Evolutionary conservation across 306 rosid species (phyloP).

Genomic region (Acmispon strigosus): DNA sequence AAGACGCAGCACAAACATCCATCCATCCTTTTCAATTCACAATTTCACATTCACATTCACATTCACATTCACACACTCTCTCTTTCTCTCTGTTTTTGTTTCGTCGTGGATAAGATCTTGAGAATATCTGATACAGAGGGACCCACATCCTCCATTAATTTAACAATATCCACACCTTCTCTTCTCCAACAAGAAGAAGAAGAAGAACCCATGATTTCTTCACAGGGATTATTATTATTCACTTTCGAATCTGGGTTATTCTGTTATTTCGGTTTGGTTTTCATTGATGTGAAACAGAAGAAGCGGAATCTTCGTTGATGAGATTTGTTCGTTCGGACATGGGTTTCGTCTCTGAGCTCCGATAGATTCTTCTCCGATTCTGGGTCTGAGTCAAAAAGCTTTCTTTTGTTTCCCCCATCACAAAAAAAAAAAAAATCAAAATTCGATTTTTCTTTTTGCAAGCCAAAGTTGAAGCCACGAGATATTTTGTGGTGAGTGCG

Average conservation of each 20-base stretch:
- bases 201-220: background rate
- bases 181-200: background rate
- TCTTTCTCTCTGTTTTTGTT: background rate
- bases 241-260: background rate
- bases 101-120: conserved; percentile 44
- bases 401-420: background rate
- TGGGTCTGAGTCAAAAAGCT: conserved; percentile 18
- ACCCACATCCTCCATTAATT: conserved; percentile 27
- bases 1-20: background rate
- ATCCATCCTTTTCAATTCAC: conserved; percentile 6
- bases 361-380: background rate
- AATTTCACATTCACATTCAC: too few relatives aligned
- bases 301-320: background rate
- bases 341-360: conserved; percentile 10
- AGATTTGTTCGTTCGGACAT: conserved; percentile 5
- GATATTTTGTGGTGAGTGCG: conserved; percentile 42
- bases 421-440: too few relatives aligned
- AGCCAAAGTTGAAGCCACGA: background rate
- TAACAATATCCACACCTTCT: background rate
- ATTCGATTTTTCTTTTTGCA: conserved; percentile 4
- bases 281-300: background rate
- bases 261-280: background rate
- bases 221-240: background rate
- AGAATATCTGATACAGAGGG: conserved; percentile 19
- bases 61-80: background rate